phyloP scores from a whole-genome alignment of 2,329 filamentous ascomycete species.

The Parastagonospora nodorum region DNA sequence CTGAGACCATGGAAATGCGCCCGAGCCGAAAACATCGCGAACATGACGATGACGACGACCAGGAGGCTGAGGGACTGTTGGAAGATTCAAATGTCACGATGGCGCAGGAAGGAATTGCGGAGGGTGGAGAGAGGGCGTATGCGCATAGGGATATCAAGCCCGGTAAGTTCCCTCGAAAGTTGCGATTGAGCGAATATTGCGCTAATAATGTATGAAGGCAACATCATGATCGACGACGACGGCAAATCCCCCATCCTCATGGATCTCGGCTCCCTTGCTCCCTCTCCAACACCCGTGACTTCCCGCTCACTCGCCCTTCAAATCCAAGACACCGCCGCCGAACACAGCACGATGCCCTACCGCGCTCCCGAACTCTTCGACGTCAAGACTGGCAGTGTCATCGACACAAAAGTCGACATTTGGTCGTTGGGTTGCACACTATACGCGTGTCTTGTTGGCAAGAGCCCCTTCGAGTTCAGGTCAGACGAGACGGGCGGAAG shows the following conservation, averaged over 20 bases:
- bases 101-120: constrained; percentile 69
- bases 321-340: constrained; percentile 91
- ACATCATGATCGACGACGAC: constrained; percentile 97
- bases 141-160: constrained; percentile 98
- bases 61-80: constrained; percentile 83
- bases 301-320: constrained; percentile 88
- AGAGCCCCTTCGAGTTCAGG: constrained; percentile 94
- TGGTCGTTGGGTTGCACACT: constrained; percentile 98
- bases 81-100: constrained; percentile 74
- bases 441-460: constrained; percentile 94
- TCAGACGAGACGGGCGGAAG: constrained; percentile 96
- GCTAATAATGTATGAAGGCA: constrained; percentile 59
- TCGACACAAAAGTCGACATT: constrained; percentile 97
- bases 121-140: constrained; percentile 76
- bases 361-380: constrained; percentile 97
- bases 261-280: constrained; percentile 91
- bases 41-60: constrained; percentile 69
- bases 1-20: constrained; percentile 50
- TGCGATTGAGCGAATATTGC: neutral
- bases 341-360: constrained; percentile 98
- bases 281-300: constrained; percentile 85
- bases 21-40: constrained; percentile 45
- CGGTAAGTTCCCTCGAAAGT: constrained; percentile 61
- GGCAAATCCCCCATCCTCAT: constrained; percentile 90
- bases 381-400: constrained; percentile 87